Evolutionary conservation across 2,329 filamentous ascomycete species (phyloP).

Genomic region (Lecanicillium sp.): DNA sequence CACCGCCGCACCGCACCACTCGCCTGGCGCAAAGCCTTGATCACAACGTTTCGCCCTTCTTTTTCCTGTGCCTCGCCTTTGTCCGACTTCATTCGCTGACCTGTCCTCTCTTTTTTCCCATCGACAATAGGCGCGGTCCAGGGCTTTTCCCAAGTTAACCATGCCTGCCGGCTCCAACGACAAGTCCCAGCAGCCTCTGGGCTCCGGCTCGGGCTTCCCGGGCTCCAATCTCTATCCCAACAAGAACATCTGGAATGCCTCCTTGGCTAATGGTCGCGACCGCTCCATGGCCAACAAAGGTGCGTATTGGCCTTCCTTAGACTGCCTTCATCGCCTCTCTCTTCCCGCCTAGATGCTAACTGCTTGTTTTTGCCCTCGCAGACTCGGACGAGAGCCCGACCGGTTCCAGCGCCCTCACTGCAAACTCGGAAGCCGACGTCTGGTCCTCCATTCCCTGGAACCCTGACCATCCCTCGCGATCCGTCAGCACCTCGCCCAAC

Average conservation of each 20-base stretch:
- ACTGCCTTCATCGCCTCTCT: neutral
- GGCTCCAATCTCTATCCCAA: constrained; percentile 27
- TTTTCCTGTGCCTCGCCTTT: constrained; percentile 4
- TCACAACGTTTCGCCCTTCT: constrained; percentile 6
- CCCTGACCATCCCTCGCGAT: constrained; percentile 33
- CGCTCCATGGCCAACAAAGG: constrained; percentile 36
- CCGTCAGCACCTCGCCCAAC: constrained; percentile 51
- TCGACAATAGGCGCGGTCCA: constrained; percentile 24
- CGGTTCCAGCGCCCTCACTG: constrained; percentile 61
- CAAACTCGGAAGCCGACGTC: constrained; percentile 60
- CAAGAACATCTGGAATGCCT: constrained; percentile 32
- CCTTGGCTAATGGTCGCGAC: constrained; percentile 32
- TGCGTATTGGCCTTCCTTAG: constrained; percentile 22
- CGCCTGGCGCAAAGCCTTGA: constrained; percentile 2
- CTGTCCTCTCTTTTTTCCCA: neutral
- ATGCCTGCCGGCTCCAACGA: constrained; percentile 25
- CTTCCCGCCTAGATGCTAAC: neutral
- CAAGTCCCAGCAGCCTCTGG: constrained; percentile 28
- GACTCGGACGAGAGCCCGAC: constrained; percentile 38
- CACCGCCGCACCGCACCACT: too few relatives aligned
- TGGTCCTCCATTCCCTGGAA: constrained; percentile 57
- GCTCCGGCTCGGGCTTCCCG: constrained; percentile 33
- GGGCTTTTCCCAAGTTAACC: constrained; percentile 30
- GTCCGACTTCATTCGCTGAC: constrained; percentile 14
- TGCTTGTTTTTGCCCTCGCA: constrained; percentile 6